phyloP scores from a whole-genome alignment of 805 yeast genomes.

The Metschnikowia shivogae region DNA sequence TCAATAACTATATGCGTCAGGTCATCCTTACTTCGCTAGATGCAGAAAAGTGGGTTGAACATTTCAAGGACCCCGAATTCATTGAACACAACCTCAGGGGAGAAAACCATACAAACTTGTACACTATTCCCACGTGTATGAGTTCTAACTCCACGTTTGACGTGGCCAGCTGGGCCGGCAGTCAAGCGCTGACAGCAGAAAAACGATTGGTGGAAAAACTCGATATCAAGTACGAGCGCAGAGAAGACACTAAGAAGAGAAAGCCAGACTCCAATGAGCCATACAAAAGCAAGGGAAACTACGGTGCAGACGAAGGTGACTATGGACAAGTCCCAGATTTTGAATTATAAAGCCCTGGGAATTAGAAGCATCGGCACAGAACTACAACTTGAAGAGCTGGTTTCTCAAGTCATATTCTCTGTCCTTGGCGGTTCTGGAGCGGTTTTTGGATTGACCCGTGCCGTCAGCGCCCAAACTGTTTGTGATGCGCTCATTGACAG shows the following conservation, averaged over 20 bases:
- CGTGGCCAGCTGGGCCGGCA: slow-evolving; percentile 17
- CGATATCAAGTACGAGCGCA: slow-evolving; percentile 22
- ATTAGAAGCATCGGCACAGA: background rate
- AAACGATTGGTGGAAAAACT: slow-evolving; percentile 22
- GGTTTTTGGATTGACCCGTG: slow-evolving; percentile 29
- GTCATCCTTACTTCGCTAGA: slow-evolving; percentile 10
- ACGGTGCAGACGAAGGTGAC: slow-evolving; percentile 24
- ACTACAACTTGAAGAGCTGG: slow-evolving; percentile 32
- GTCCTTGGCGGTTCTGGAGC: slow-evolving; percentile 43
- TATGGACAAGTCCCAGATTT: slow-evolving; percentile 26
- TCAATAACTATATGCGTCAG: slow-evolving; percentile 13
- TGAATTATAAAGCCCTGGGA: slow-evolving; percentile 11
- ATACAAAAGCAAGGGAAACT: slow-evolving; percentile 17
- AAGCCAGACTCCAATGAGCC: slow-evolving; percentile 1
- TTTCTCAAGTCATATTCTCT: slow-evolving; percentile 38
- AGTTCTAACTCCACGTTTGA: slow-evolving; percentile 14
- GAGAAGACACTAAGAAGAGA: slow-evolving; percentile 18
- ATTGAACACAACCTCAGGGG: slow-evolving; percentile 18
- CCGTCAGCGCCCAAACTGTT: slow-evolving; percentile 40
- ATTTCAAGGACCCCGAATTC: slow-evolving; percentile 12
- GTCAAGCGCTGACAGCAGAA: slow-evolving; percentile 11
- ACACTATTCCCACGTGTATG: slow-evolving; percentile 29
- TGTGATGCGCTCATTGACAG: slow-evolving; percentile 26
- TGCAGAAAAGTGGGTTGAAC: slow-evolving; percentile 7
- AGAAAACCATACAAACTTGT: slow-evolving; percentile 24